phyloP scores from a whole-genome alignment of 805 yeast species.

The Komagataella ulmi region DNA sequence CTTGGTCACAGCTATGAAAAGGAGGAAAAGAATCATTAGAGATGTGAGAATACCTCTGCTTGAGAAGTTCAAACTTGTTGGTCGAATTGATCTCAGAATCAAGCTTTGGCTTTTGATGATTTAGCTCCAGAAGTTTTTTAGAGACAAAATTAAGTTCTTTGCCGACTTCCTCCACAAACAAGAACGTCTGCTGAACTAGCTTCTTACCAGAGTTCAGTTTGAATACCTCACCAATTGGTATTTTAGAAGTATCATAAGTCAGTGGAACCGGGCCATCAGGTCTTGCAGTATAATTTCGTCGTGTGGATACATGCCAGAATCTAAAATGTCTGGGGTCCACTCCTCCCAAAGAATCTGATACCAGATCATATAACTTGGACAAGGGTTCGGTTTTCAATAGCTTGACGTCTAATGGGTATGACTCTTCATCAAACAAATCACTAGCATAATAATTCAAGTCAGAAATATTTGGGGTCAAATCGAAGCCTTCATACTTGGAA shows the following conservation, averaged over 20 bases:
- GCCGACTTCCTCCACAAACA: slow-evolving; percentile 53
- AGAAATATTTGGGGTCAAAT: slow-evolving; percentile 52
- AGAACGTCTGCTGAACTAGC: slow-evolving; percentile 3
- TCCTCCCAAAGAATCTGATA: slow-evolving; percentile 29
- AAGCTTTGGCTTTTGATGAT: slow-evolving; percentile 2
- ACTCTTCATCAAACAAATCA: slow-evolving; percentile 29
- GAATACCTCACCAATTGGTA: neutral
- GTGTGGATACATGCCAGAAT: slow-evolving; percentile 51
- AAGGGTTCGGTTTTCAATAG: slow-evolving; percentile 45
- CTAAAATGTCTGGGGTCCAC: slow-evolving; percentile 25
- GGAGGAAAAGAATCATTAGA: neutral
- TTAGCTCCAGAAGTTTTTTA: slow-evolving; percentile 7
- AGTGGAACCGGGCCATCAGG: slow-evolving; percentile 31
- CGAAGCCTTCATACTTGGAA: slow-evolving; percentile 56
- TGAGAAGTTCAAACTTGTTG: slow-evolving; percentile 4
- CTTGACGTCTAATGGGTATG: slow-evolving; percentile 35
- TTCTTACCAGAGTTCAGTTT: neutral
- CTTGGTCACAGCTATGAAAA: slow-evolving; percentile 8
- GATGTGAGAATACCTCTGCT: neutral
- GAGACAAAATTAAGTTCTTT: slow-evolving; percentile 24
- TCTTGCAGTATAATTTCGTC: slow-evolving; percentile 63
- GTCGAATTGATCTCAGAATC: slow-evolving; percentile 10
- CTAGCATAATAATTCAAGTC: slow-evolving; percentile 30
- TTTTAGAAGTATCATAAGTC: neutral
- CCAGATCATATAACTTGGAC: slow-evolving; percentile 31